Percentiles rank a stretch among this genome's conserved stretches.
phyloP scores from a whole-genome alignment of 202 grass and related monocot species.

The Carex sylvatica region DNA sequence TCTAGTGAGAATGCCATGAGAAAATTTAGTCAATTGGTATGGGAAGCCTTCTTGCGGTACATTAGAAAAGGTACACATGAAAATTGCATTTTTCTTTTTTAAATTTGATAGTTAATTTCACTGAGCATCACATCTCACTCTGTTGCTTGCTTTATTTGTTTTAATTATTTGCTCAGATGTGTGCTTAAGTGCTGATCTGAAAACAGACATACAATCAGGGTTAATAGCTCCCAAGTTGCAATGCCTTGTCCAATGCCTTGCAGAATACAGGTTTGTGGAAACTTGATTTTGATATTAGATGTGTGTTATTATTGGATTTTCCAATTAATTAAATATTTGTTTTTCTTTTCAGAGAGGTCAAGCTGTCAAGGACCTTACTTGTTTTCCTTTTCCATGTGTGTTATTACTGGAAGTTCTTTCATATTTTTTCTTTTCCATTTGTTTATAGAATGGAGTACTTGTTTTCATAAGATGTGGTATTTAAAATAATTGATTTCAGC shows the following conservation, averaged over 20 bases:
- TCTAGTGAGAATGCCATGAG: conserved; percentile 38
- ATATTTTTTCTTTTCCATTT: no score
- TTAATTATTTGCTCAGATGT: conserved; percentile 36
- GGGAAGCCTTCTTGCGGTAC: conserved; percentile 33
- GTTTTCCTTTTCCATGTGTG: no score
- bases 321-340: not conserved
- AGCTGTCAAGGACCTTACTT: no score
- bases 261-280: conserved; percentile 44
- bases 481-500: no score
- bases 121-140: not conserved
- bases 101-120: not conserved
- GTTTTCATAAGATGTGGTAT: no score
- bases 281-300: conserved; percentile 15
- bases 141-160: conserved; percentile 3
- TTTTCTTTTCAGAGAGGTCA: conserved; percentile 37
- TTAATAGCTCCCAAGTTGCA: conserved; percentile 55
- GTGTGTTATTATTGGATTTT: not conserved
- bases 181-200: conserved; percentile 45
- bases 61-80: conserved; percentile 32
- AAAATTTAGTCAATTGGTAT: conserved; percentile 49
- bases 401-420: no score
- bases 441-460: no score
- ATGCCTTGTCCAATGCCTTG: conserved; percentile 61
- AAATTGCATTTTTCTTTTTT: not conserved
- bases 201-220: conserved; percentile 37